Conservation (phyloP, 495 filamentous ascomycete species). For the Talaromyces borbonicus region DNA sequence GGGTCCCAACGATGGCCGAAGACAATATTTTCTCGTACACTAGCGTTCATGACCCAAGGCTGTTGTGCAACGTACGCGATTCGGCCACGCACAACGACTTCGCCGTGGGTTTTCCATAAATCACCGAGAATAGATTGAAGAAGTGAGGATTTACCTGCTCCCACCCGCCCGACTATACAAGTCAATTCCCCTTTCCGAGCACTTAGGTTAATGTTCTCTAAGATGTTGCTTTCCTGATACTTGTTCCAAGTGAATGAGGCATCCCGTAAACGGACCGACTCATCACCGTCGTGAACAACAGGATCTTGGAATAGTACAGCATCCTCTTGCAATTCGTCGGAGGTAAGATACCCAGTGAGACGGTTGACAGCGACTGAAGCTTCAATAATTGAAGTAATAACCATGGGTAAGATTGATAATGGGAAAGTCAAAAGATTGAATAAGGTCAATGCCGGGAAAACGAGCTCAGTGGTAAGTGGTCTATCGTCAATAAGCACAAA, state of each 20-base stretch:
- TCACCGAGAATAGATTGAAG: conserved; percentile 81
- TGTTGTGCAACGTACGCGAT: conserved; percentile 88
- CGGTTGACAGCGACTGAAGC: conserved; percentile 86
- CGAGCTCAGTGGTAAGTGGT: conserved; percentile 85
- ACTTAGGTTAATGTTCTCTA: conserved; percentile 75
- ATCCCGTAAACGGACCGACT: conserved; percentile 71
- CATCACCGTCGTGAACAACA: conserved; percentile 65
- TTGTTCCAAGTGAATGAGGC: conserved; percentile 94
- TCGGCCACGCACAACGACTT: conserved; percentile 70
- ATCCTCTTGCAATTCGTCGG: conserved; percentile 83
- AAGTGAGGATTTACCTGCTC: conserved; percentile 87
- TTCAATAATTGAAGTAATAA: conserved; percentile 93
- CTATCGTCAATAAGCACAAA: conserved; percentile 74
- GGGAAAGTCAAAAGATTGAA: conserved; percentile 96
- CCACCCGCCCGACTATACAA: conserved; percentile 93
- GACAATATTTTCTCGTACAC: conserved; percentile 90
- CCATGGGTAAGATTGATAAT: conserved; percentile 89
- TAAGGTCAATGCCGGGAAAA: conserved; percentile 87
- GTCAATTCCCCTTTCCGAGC: conserved; percentile 84
- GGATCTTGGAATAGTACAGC: conserved; percentile 62
- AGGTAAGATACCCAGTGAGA: conserved; percentile 73
- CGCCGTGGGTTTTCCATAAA: conserved; percentile 79
- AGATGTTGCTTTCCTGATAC: conserved; percentile 47
- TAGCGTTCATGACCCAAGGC: conserved; percentile 97
- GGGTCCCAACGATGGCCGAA: conserved; percentile 96